phyloP scores from a whole-genome alignment of 2,329 filamentous ascomycete genomes.

The Stemphylium lycopersici region DNA sequence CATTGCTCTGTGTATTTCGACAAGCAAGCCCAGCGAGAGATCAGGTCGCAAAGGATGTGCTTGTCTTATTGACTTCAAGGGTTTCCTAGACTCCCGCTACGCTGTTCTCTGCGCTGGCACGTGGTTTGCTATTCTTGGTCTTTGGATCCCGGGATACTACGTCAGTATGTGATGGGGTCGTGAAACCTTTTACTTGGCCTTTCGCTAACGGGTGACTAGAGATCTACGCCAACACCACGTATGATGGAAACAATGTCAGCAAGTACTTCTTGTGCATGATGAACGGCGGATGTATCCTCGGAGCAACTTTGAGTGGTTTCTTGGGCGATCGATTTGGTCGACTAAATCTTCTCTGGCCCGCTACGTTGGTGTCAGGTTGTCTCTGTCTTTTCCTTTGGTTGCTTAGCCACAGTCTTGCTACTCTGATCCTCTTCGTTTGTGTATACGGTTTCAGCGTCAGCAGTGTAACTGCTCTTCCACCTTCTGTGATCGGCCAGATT shows the following conservation, averaged over 20 bases:
- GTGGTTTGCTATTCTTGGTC: slow-evolving; percentile 38
- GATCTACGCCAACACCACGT: slow-evolving; percentile 65
- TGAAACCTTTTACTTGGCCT: no score
- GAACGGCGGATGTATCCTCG: slow-evolving; percentile 61
- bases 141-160: slow-evolving; percentile 42
- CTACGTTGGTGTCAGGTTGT: slow-evolving; percentile 52
- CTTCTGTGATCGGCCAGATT: slow-evolving; percentile 72
- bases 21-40: slow-evolving; percentile 21
- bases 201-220: slow-evolving; percentile 57
- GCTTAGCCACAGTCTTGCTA: slow-evolving; percentile 54
- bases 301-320: slow-evolving; percentile 59
- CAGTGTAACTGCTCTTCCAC: slow-evolving; percentile 67
- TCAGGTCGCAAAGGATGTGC: slow-evolving; percentile 26
- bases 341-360: slow-evolving; percentile 60
- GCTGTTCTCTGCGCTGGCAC: slow-evolving; percentile 39
- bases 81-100: slow-evolving; percentile 39
- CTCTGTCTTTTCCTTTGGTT: slow-evolving; percentile 64
- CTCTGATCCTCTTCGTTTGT: slow-evolving; percentile 68
- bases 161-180: slow-evolving; percentile 40
- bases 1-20: slow-evolving; percentile 45
- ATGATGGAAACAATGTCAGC: slow-evolving; percentile 53
- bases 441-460: slow-evolving; percentile 74
- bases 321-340: slow-evolving; percentile 61
- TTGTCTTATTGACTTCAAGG: slow-evolving; percentile 43
- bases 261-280: slow-evolving; percentile 55